Percentiles rank a stretch among this genome's conserved stretches.
Conservation (phyloP, 2,329 filamentous ascomycete species). For the Clonostachys byssicola region DNA sequence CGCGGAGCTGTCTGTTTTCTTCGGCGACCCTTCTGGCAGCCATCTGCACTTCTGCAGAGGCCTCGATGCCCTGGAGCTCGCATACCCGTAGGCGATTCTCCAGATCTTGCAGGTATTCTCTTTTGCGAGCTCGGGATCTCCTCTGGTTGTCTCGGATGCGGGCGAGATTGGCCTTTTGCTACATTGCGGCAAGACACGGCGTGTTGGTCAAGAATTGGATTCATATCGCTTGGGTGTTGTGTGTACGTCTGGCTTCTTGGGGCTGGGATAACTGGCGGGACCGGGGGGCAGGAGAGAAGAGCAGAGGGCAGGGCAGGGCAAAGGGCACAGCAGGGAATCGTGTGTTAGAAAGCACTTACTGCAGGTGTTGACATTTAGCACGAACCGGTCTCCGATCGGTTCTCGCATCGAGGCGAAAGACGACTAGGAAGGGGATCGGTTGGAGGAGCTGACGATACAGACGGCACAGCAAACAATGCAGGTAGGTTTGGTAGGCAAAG, state of each 20-base stretch:
- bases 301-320: background rate
- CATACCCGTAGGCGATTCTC: constrained; percentile 57
- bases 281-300: background rate
- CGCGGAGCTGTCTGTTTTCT: constrained; percentile 63
- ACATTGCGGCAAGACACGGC: constrained; percentile 1
- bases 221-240: too few relatives aligned
- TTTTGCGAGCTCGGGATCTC: constrained; percentile 68
- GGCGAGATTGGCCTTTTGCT: constrained; percentile 33
- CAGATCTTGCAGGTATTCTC: constrained; percentile 69
- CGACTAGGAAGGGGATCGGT: too few relatives aligned
- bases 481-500: too few relatives aligned
- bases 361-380: constrained; percentile 23
- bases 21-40: constrained; percentile 65
- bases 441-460: too few relatives aligned
- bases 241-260: too few relatives aligned
- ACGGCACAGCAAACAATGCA: too few relatives aligned
- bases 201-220: background rate
- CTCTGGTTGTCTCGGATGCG: constrained; percentile 75
- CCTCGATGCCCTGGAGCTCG: constrained; percentile 63
- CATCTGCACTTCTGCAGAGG: constrained; percentile 66
- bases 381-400: background rate
- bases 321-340: background rate
- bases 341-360: constrained; percentile 12
- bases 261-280: constrained; percentile 1
- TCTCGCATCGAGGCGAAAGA: too few relatives aligned